Percentiles rank a stretch among this genome's conserved stretches.
These are phyloP conservation scores for Cyclotella distinguenda DNA, from an alignment of 108 stramenopile genomes.

Conservation along the genomic window DNA sequence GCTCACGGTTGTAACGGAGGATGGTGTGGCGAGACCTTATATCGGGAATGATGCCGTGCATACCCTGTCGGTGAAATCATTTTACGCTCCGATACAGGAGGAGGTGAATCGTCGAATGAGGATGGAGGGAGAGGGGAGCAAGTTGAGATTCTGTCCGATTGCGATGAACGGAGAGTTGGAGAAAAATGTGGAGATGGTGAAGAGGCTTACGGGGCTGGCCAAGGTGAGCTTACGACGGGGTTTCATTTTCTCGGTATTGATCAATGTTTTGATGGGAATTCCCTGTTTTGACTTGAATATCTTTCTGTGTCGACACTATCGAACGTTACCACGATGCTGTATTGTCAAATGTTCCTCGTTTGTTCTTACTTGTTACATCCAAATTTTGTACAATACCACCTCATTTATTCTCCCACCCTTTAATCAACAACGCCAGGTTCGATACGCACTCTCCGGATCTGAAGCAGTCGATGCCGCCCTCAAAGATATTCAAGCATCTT, in stretches of 20 bases:
- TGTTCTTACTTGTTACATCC: background rate
- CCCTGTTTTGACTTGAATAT: no score
- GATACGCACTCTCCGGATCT: slow-evolving; percentile 47
- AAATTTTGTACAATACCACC: background rate
- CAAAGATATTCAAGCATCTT: slow-evolving; percentile 50
- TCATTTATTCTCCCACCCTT: background rate
- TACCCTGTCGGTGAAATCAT: slow-evolving; percentile 30
- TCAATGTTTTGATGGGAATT: no score
- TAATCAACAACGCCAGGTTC: slow-evolving; percentile 20
- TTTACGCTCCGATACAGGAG: slow-evolving; percentile 47
- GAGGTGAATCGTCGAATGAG: slow-evolving; percentile 48
- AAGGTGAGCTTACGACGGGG: slow-evolving; percentile 26
- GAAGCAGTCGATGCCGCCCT: slow-evolving; percentile 57
- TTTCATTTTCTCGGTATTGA: background rate
- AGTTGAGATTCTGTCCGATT: slow-evolving; percentile 44
- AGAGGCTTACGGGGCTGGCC: slow-evolving; percentile 48
- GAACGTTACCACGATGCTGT: no score
- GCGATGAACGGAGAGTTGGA: slow-evolving; percentile 45
- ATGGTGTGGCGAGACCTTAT: slow-evolving; percentile 16
- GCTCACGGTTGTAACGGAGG: slow-evolving; percentile 26
- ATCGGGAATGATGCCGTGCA: slow-evolving; percentile 54
- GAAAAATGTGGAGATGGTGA: slow-evolving; percentile 40
- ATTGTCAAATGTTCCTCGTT: no score
- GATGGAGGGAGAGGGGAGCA: background rate
- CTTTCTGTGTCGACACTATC: background rate